Conservation (phyloP, 2,329 filamentous ascomycete species). For the Colletotrichum lini region DNA sequence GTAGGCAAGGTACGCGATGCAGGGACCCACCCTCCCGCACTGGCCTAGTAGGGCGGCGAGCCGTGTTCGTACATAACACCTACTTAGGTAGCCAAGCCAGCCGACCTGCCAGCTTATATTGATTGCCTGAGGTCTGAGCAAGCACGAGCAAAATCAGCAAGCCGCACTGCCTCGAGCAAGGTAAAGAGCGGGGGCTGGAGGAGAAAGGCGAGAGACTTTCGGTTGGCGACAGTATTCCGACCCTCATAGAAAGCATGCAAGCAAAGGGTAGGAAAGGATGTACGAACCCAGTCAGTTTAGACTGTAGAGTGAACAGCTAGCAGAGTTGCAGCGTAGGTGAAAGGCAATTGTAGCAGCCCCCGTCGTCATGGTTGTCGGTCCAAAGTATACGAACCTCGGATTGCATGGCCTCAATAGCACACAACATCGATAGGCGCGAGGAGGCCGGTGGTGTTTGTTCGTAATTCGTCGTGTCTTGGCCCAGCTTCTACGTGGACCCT, state of each 20-base stretch:
- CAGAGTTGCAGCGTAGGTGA: not conserved
- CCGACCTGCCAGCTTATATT: not conserved
- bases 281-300: too few relatives aligned
- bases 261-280: not conserved
- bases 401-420: not conserved
- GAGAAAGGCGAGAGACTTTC: not conserved
- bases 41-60: slow-evolving; percentile 4
- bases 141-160: not conserved
- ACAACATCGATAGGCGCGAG: slow-evolving; percentile 1
- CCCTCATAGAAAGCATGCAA: not conserved
- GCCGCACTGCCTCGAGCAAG: not conserved
- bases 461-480: slow-evolving; percentile 5
- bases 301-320: not conserved
- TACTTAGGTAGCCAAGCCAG: not conserved
- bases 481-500: not conserved
- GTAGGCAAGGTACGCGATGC: not conserved
- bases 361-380: slow-evolving; percentile 2
- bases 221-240: not conserved
- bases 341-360: not conserved
- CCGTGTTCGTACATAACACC: too few relatives aligned
- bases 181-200: not conserved
- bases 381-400: not conserved
- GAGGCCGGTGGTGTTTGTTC: slow-evolving; percentile 5
- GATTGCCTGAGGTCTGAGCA: not conserved
- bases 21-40: slow-evolving; percentile 4